Conservation (phyloP, 208 protist genomes). For the Acanthamoeba sp. region DNA sequence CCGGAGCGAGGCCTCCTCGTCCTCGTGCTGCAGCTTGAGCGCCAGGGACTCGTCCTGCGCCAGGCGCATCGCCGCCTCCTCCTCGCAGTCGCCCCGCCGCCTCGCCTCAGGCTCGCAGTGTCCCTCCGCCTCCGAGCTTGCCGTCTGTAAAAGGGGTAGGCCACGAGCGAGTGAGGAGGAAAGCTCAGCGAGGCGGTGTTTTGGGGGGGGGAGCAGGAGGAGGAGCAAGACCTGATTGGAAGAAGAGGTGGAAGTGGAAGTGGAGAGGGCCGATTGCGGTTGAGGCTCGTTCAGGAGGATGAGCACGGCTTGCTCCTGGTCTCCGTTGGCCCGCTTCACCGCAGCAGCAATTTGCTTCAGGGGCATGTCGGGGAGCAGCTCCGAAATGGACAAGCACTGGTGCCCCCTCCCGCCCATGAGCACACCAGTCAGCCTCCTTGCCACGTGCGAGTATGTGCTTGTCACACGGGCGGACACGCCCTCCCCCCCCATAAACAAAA, state of each 20-base stretch:
- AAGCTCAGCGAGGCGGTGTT: too few relatives aligned
- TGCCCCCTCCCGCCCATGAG: too few relatives aligned
- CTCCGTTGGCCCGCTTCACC: neutral
- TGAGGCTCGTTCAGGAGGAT: neutral
- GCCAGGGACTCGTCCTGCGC: neutral
- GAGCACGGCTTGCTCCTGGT: conserved; percentile 3
- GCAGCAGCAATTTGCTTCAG: conserved; percentile 1
- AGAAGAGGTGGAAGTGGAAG: too few relatives aligned
- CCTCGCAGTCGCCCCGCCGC: neutral
- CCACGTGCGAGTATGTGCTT: too few relatives aligned
- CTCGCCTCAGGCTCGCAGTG: too few relatives aligned
- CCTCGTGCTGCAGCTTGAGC: neutral
- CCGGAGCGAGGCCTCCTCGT: neutral
- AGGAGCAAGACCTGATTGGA: too few relatives aligned
- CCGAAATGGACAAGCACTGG: neutral
- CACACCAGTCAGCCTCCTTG: too few relatives aligned
- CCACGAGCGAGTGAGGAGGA: too few relatives aligned
- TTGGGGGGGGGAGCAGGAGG: too few relatives aligned
- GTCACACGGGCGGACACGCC: too few relatives aligned
- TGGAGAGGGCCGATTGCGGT: neutral
- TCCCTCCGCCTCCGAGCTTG: too few relatives aligned
- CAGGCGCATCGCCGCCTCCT: neutral
- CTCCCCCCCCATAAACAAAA: neutral
- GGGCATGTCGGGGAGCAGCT: neutral
- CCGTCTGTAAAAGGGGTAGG: too few relatives aligned